These are phyloP conservation scores for Talaromyces sp. DNA, from an alignment of 2,329 filamentous ascomycete genomes.

Conservation along the genomic window DNA sequence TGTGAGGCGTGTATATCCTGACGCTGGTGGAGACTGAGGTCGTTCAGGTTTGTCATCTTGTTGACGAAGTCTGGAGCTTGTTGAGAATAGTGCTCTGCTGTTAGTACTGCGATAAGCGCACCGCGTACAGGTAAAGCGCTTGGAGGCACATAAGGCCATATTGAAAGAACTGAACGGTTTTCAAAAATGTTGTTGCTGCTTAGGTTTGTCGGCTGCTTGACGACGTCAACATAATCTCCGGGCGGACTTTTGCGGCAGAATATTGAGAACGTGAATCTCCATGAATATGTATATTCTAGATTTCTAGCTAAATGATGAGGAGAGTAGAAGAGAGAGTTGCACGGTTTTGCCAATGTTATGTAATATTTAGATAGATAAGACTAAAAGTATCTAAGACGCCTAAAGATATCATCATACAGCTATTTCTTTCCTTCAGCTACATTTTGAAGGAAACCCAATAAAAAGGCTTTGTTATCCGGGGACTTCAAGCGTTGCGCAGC, in stretches of 20 bases:
- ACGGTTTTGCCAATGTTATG: neutral
- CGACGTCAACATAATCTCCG: conserved; percentile 16
- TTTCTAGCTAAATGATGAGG: neutral
- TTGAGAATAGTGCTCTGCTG: conserved; percentile 30
- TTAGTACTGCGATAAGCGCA: conserved; percentile 26
- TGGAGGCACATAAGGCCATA: conserved; percentile 31
- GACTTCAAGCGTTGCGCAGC: conserved; percentile 42
- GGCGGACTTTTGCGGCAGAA: conserved; percentile 30
- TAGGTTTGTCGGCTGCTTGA: conserved; percentile 24
- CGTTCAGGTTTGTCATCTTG: conserved; percentile 21
- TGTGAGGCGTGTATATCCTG: conserved; percentile 55
- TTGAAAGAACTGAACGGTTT: conserved; percentile 16
- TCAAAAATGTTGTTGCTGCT: neutral
- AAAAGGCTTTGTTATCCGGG: conserved; percentile 68
- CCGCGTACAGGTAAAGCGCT: conserved; percentile 28
- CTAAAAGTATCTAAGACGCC: neutral
- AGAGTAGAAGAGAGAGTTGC: neutral
- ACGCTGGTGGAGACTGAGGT: conserved; percentile 36
- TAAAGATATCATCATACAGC: conserved; percentile 3
- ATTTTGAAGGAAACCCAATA: conserved; percentile 69
- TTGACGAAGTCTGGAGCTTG: conserved; percentile 21
- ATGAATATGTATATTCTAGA: no score
- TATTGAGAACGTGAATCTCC: neutral
- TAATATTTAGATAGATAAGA: neutral
- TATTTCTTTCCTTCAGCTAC: conserved; percentile 42